Evolutionary conservation across 495 filamentous ascomycete genomes (phyloP), one percentile per base, ranked within the genome.

Genomic region (Astrothelium subdiscretum): DNA sequence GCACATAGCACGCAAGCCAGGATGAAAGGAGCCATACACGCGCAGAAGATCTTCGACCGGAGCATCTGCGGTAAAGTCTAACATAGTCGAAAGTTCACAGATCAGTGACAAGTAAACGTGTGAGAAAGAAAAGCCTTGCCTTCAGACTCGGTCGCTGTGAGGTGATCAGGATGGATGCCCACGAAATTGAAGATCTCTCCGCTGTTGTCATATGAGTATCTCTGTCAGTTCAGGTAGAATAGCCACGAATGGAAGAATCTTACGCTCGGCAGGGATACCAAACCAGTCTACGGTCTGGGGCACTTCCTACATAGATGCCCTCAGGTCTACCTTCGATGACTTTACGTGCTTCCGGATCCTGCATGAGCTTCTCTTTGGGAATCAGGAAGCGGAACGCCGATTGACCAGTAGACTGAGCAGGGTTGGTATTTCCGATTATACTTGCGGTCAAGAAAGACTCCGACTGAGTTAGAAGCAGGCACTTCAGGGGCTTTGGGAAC

Each of bases 371-470:
- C 4, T 66, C 38, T 38, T 70, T 70, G 0, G 78, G 66, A 3
- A 81, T 69, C 6, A 83, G 67, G 66, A 79, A 81, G 24, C 80
- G 75, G 65, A 78, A 82, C 6, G 72, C 68, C 6, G 76, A 80
- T 48, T 71, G 74, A 1, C 60, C 60, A 18, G 59, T 59, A 12
- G 32, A 29, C 2, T 59, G 12, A 10, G 32, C 29, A 4, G 60
- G 59, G 11, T 31, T 40, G 12, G 48, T 24, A 8, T 12, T 52
- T 24, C 60, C 63, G 15, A 59, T 42, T 12, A 62, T 20, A n/a
- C 11, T 32, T 15, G 27, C 13, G 20, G 31, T 59, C 11, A 59
- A 31, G 2, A 42, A 59, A 67, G 59, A 10, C 48, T 54, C 29
- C 15, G 29, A 8, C 3, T 11, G 24, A 20, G 29, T 54, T 11